Base-by-base conservation (phyloP, 768 basidiomycete genomes). In the Boletus patriciae region DNA sequence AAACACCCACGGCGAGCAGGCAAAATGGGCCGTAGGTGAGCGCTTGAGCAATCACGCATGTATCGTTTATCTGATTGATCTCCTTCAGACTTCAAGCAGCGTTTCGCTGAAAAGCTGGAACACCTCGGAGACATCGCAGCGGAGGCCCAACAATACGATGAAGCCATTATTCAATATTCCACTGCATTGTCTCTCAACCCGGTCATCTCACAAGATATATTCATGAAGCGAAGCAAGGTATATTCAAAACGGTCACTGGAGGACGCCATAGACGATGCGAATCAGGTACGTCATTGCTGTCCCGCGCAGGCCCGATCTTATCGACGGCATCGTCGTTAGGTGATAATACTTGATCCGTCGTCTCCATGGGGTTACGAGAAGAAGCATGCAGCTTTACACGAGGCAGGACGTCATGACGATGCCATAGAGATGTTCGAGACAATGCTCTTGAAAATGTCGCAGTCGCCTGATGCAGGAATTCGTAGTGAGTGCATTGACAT, bases 361-460 rank as follows among this genome's bases (percentile, higher is more conserved):
- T 52, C 41, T 4, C 50, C 50, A 8, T 29, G 37, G 18, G 44
- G 46, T 3, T 41, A 54, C 18, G 46, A 54, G 21, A 37, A 9
- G 25, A 40, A 54, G 46, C 19, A 38, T 13, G 10, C 27, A 3
- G 44, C 36, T 13, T 47, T 21, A 31, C 36, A 9, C 6, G 16
- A 41, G 23, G 36, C 37, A 3, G 53, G 41, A n/a, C 8, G 19
- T 6, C 36, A 53, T n/a, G 38, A 31, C 3, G 16, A 43, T 21
- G 54, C 46, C 1, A 42, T 52, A 9, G n/a, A 18, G 6, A 34
- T 41, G 25, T 49, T 47, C 12, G 42, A 61, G 31, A 31, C 3
- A 1, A 61, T 55, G 58, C 34, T 61, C 9, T 55, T 25, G 6
- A 51, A 41, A 46, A 34, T 52, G 10, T 18, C n/a, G 4, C 27